Evolutionary conservation across 768 basidiomycete genomes (phyloP).

Genomic region (Mycena kentingensis): DNA sequence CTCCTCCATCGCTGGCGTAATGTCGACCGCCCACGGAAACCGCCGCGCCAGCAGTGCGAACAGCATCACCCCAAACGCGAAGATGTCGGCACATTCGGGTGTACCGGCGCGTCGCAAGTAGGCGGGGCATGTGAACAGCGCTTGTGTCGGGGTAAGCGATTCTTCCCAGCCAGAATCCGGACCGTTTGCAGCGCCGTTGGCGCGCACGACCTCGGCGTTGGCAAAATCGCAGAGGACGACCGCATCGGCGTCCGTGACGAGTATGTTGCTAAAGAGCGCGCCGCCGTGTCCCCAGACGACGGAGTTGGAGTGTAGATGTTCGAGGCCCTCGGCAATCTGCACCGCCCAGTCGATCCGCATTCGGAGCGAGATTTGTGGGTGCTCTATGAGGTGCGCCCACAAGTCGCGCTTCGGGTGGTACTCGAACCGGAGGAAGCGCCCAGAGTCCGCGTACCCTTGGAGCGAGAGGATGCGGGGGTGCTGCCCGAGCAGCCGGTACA

Average conservation of each 20-base stretch:
- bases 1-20: neutral
- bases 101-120: neutral
- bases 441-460: neutral
- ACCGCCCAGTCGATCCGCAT: constrained; percentile 14
- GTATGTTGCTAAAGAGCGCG: constrained; percentile 17
- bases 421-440: constrained; percentile 1
- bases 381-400: constrained; percentile 7
- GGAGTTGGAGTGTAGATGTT: constrained; percentile 13
- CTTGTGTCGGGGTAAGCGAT: neutral
- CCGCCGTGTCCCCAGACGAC: constrained; percentile 19
- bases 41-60: constrained; percentile 14
- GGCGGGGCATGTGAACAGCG: neutral
- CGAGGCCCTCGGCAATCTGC: constrained; percentile 17
- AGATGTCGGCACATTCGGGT: constrained; percentile 17
- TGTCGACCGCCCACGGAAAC: constrained; percentile 10
- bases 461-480: neutral
- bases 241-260: constrained; percentile 23
- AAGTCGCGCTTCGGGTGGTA: constrained; percentile 8
- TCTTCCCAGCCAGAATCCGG: neutral
- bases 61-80: constrained; percentile 19
- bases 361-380: neutral
- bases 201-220: too few relatives aligned
- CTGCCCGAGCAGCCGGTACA: neutral
- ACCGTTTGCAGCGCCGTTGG: neutral
- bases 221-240: constrained; percentile 14